Evolutionary conservation across 148 eudicot species (phyloP), one percentile per base, ranked within the genome.

Genomic region (Tetragonia tetragonoides): DNA sequence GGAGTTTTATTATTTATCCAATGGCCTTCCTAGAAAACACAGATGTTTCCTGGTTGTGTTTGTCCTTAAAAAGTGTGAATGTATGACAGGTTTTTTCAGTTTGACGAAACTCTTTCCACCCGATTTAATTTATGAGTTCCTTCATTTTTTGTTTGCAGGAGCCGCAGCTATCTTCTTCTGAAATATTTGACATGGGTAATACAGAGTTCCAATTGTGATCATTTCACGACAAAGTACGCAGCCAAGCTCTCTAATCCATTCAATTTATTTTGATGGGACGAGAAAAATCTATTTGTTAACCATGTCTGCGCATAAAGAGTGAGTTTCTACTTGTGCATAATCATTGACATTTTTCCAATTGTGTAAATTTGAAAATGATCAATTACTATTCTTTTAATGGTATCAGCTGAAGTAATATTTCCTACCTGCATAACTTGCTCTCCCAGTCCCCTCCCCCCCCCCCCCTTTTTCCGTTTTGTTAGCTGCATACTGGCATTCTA

Each of bases 161-260:
- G 65, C 86, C 85, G 6, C 86, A 82, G 59, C 76, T 88, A 60
- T 88, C 87, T 10, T 86, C 88, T 78, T 86, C 90, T 7, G 75
- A 86, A 11, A 41, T 23, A 10, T 84, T 88, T 39, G 84, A 88
- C 61, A 71, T 82, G 4, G 56, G 80, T 7, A 69, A 37, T 18
- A 77, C 86, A 6, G 60, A n/a, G 68, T 82, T 87, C 68, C 53
- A 60, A 47, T 37, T 87, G 69, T 87, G 79, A 82, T 78, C 72
- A 28, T 40, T 34, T 10, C 5, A 62, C 41, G 49, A 46, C 1
- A 40, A 17, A 40, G 40, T 63, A 68, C 68, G 70, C 37, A 56
- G 23, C 60, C 24, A 10, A 21, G 73, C 44, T 15, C 49, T n/a
- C 34, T 18, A 46, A 60, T 57, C 59, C 53, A 62, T 42, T 69